Evolutionary conservation across 1,284 basidiomycete species (phyloP).

Genomic region (Chalciporus sp.): DNA sequence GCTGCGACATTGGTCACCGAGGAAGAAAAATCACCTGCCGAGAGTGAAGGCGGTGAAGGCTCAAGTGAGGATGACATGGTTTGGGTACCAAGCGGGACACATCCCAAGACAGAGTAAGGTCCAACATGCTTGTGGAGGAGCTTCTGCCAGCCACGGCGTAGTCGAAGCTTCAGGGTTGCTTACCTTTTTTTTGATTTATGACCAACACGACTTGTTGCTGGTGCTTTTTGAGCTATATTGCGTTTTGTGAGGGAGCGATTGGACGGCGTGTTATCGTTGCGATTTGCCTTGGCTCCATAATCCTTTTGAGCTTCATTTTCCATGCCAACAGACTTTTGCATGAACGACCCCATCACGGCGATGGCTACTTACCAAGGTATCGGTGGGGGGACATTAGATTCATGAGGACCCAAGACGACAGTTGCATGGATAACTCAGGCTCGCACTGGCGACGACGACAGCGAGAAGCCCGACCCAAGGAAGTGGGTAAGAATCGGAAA

Average conservation of each 20-base stretch:
- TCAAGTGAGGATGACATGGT: slow-evolving; percentile 36
- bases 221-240: slow-evolving; percentile 25
- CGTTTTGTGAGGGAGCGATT: not conserved
- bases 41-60: slow-evolving; percentile 37
- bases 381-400: slow-evolving; percentile 16
- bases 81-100: slow-evolving; percentile 37
- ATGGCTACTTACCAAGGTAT: slow-evolving; percentile 14
- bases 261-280: not conserved
- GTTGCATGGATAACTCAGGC: slow-evolving; percentile 7
- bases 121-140: slow-evolving; percentile 6
- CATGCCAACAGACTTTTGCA: slow-evolving; percentile 7
- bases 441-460: slow-evolving; percentile 4
- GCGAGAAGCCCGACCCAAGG: slow-evolving; percentile 13
- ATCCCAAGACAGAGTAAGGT: slow-evolving; percentile 15
- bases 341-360: slow-evolving; percentile 13
- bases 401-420: slow-evolving; percentile 7
- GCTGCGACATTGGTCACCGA: slow-evolving; percentile 60
- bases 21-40: slow-evolving; percentile 50
- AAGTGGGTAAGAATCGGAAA: slow-evolving; percentile 1
- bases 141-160: slow-evolving; percentile 6
- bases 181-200: slow-evolving; percentile 11
- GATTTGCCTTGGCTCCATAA: slow-evolving; percentile 11
- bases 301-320: not conserved
- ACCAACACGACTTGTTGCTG: not conserved
- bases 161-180: slow-evolving; percentile 20